phyloP scores from a whole-genome alignment of 306 rosid genomes.

The Trichosanthes truncata region DNA sequence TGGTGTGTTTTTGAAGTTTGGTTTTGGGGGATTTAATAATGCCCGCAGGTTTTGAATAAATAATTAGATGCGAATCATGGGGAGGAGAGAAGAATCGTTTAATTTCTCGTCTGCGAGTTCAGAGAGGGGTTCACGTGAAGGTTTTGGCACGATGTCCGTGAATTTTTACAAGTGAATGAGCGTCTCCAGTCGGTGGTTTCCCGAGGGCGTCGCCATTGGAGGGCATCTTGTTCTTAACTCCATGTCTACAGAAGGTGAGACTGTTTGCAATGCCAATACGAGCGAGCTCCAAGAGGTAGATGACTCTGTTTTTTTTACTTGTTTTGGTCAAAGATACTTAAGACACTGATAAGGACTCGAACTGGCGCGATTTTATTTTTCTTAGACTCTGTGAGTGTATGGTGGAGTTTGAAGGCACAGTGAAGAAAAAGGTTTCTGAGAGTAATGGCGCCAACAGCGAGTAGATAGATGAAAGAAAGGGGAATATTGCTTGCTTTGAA shows the following conservation, averaged over 20 bases:
- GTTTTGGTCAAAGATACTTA: neutral
- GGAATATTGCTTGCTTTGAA: neutral
- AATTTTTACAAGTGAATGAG: slow-evolving; percentile 10
- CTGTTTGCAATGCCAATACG: neutral
- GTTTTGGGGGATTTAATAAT: slow-evolving; percentile 11
- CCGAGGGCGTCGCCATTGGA: slow-evolving; percentile 1
- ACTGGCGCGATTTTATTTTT: neutral
- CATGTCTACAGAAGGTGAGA: neutral
- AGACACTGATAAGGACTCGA: neutral
- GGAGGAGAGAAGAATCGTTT: slow-evolving; percentile 17
- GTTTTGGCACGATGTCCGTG: slow-evolving; percentile 24
- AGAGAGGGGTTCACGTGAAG: slow-evolving; percentile 41
- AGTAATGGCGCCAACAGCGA: neutral
- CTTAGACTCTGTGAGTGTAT: neutral
- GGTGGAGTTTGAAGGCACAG: neutral
- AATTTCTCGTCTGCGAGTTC: slow-evolving; percentile 26
- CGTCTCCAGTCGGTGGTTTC: neutral
- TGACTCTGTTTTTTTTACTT: neutral
- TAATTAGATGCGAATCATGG: slow-evolving; percentile 16
- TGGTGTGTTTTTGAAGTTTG: neutral
- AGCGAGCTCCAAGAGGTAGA: neutral
- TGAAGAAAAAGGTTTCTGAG: neutral
- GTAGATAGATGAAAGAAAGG: slow-evolving; percentile 3
- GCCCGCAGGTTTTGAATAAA: slow-evolving; percentile 17
- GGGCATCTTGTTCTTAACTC: neutral